Evolutionary conservation across 208 protist species (phyloP), one percentile per base, ranked within the genome.

Genomic region (Acanthamoeba rhysodes): DNA sequence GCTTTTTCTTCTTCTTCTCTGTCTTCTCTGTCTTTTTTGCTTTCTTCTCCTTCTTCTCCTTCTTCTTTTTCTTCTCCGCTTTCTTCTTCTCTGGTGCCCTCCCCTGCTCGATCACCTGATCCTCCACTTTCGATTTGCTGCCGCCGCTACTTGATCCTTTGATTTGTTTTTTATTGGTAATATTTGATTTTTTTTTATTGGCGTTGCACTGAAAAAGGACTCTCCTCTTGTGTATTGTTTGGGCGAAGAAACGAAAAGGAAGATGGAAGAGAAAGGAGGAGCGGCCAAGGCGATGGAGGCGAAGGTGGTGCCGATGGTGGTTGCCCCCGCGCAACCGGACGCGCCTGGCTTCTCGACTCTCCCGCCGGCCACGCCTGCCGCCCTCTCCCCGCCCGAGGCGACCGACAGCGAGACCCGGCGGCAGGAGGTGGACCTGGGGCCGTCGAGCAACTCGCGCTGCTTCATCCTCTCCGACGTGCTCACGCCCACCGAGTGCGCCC

Each of bases 1-100:
- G 22, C 64, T 72, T 84, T 84, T 57, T 84, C 48, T 57, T 84
- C 53, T 84, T 84, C 76, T 84, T 27, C 76, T 55, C 55, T 37
- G 55, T 55, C 1, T 0, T 55, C 12, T 84, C 8, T 37, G 55
- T 50, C 76, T 84, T 55, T 20, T 59, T 48, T 32, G 2, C 12
- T 32, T 45, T 82, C 74, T 32, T 2, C 20, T 59, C 41, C 29
- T 55, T 84, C 37, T 41, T 55, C 37, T 84, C n/a, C 76, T 84
- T 55, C 37, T 55, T 55, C 76, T 84, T 27, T 16, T 84, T 84
- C 10, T 55, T 84, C 34, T 84, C 8, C 76, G 57, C 50, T 2
- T 10, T 7, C 20, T 82, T 45, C 29, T 32, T 45, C 27, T 68
- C 62, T n/a, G n/a, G 8, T n/a, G 22, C 29, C 64, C 64, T 72